Percentiles rank a stretch among this genome's conserved stretches.
Evolutionary conservation across 2,329 filamentous ascomycete genomes (phyloP).

Genomic region (Epichloe sp.): DNA sequence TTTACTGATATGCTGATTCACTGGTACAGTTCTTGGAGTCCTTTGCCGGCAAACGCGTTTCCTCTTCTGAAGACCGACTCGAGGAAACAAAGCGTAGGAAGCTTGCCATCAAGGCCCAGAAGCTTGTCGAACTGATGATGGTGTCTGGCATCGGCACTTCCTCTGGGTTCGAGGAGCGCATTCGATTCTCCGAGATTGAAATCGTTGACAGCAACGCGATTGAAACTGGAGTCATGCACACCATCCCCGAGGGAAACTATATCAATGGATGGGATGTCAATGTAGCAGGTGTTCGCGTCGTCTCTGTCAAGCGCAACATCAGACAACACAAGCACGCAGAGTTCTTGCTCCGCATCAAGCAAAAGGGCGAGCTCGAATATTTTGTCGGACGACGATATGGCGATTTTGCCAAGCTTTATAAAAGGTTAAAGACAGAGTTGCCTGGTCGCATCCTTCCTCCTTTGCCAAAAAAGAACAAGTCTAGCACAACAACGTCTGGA

Average conservation of each 20-base stretch:
- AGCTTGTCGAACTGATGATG: constrained; percentile 98
- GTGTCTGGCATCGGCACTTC: constrained; percentile 92
- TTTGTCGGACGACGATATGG: constrained; percentile 80
- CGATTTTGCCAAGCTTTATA: constrained; percentile 72
- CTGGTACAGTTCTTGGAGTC: constrained; percentile 72
- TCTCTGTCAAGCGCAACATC: constrained; percentile 71
- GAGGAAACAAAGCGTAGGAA: constrained; percentile 95
- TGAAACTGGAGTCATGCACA: constrained; percentile 76
- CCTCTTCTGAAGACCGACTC: constrained; percentile 85
- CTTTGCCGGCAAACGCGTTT: constrained; percentile 94
- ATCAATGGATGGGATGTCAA: constrained; percentile 98
- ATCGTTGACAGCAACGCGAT: constrained; percentile 90
- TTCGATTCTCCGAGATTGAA: constrained; percentile 92
- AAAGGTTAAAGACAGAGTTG: constrained; percentile 66
- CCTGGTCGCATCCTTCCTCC: constrained; percentile 82
- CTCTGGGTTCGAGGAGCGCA: constrained; percentile 93
- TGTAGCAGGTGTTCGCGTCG: constrained; percentile 75
- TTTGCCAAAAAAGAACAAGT: constrained; percentile 84
- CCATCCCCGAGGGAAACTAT: constrained; percentile 72
- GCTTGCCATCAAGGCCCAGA: constrained; percentile 82
- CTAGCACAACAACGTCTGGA: constrained; percentile 51
- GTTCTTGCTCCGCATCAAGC: constrained; percentile 79
- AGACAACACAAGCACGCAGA: constrained; percentile 88
- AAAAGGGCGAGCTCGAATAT: constrained; percentile 56
- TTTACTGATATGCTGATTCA: not conserved